A percentile compares a stretch with the other conserved stretches of the same genome.
Conservation (phyloP, 1,284 basidiomycete genomes). For the Cutaneotrichosporon sp. region DNA sequence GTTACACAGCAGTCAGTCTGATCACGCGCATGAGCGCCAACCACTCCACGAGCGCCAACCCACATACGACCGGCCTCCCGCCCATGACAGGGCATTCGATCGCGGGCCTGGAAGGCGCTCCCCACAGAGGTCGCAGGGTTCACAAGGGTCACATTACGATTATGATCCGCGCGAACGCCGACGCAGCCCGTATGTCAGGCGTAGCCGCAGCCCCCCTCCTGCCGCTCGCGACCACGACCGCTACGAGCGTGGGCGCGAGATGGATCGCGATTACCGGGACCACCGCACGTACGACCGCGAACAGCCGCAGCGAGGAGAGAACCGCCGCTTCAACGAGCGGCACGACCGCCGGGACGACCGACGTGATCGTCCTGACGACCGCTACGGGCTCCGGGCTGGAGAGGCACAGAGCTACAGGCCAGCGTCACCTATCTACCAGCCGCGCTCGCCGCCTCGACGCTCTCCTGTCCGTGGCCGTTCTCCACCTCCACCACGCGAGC, state of each 20-base stretch:
- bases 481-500: not conserved
- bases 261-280: conserved; percentile 6
- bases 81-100: not conserved
- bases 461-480: not conserved
- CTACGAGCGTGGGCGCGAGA: not conserved
- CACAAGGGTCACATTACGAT: not conserved
- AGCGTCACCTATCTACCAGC: not conserved
- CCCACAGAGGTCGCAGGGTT: not conserved
- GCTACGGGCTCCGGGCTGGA: not conserved
- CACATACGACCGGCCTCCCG: not conserved
- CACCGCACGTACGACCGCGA: not conserved
- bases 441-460: not conserved
- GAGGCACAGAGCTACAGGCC: not conserved
- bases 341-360: conserved; percentile 5
- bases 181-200: not conserved
- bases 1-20: not conserved
- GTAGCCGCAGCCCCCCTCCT: not conserved
- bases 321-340: not conserved
- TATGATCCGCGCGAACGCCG: not conserved
- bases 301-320: not conserved
- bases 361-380: conserved; percentile 1
- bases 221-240: not conserved
- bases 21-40: not conserved
- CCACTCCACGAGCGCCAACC: not conserved
- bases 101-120: not conserved